A percentile compares a stretch with the other conserved stretches of the same genome.
phyloP scores from a whole-genome alignment of 768 basidiomycete genomes.

The Leccinum disarticulatum region DNA sequence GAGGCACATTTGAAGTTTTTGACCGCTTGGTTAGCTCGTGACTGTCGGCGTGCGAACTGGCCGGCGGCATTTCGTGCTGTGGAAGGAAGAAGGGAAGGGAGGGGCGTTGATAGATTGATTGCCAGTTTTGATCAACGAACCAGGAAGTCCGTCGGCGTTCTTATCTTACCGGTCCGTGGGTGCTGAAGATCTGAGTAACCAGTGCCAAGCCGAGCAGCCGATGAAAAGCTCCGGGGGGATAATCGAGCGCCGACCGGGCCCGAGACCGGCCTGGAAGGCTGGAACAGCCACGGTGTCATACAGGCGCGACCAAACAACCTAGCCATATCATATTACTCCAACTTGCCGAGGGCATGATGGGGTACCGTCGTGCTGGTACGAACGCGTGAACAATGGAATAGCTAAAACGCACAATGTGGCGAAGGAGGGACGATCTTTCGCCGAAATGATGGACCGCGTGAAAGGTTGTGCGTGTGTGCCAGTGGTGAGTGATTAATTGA shows the following conservation, averaged over 20 bases:
- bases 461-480: background rate
- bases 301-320: background rate
- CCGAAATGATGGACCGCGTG: slow-evolving; percentile 13
- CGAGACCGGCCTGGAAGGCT: background rate
- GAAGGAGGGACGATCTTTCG: slow-evolving; percentile 13
- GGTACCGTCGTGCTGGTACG: slow-evolving; percentile 2
- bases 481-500: background rate
- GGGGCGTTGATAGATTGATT: background rate
- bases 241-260: background rate
- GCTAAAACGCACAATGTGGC: background rate
- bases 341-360: background rate
- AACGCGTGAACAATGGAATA: slow-evolving; percentile 14
- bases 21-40: background rate
- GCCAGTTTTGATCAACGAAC: background rate
- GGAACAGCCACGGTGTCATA: background rate
- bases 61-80: slow-evolving; percentile 1
- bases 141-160: slow-evolving; percentile 1
- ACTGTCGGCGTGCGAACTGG: slow-evolving; percentile 13
- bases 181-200: background rate
- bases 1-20: slow-evolving; percentile 13
- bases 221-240: background rate
- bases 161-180: background rate
- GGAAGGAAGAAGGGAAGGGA: background rate
- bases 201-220: background rate
- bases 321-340: background rate